Evolutionary conservation across 192 early-diverging fungal genomes (phyloP).

Genomic region (Haplosporangium gracile): DNA sequence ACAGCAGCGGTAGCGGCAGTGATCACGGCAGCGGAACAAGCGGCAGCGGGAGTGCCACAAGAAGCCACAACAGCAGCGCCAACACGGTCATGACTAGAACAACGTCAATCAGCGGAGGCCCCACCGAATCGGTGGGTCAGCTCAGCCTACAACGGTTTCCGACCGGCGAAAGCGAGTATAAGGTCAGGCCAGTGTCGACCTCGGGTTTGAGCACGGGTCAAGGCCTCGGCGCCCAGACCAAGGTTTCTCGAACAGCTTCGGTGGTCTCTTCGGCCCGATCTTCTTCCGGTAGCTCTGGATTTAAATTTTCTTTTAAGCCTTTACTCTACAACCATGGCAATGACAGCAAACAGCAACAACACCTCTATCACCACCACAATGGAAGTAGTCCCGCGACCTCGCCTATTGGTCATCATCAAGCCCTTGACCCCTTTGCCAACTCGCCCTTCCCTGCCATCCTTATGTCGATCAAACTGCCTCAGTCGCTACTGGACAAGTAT

Average conservation of each 20-base stretch:
- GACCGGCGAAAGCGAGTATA: constrained; percentile 45
- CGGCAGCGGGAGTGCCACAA: constrained; percentile 6
- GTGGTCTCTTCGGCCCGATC: constrained; percentile 54
- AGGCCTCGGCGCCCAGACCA: constrained; percentile 10
- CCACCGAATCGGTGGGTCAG: constrained; percentile 40
- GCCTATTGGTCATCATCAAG: constrained; percentile 9
- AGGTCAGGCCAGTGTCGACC: neutral
- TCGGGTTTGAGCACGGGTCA: neutral
- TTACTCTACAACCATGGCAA: constrained; percentile 43
- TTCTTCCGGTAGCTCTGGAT: constrained; percentile 55
- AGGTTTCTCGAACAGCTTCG: constrained; percentile 30
- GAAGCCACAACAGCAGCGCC: constrained; percentile 15
- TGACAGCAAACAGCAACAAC: constrained; percentile 37
- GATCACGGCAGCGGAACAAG: constrained; percentile 10
- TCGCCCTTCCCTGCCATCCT: constrained; percentile 40
- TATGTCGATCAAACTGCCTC: constrained; percentile 38
- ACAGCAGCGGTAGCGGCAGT: constrained; percentile 20
- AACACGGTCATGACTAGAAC: constrained; percentile 8
- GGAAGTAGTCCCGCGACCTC: neutral
- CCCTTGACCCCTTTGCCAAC: constrained; percentile 32
- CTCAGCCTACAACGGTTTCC: constrained; percentile 51
- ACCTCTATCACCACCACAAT: constrained; percentile 22
- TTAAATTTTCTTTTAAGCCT: constrained; percentile 54
- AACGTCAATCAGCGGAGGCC: constrained; percentile 16
- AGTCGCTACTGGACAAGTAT: constrained; percentile 50